Evolutionary conservation across 2,329 filamentous ascomycete genomes (phyloP).

Genomic region (Monilinia vaccinii-corymbosi): DNA sequence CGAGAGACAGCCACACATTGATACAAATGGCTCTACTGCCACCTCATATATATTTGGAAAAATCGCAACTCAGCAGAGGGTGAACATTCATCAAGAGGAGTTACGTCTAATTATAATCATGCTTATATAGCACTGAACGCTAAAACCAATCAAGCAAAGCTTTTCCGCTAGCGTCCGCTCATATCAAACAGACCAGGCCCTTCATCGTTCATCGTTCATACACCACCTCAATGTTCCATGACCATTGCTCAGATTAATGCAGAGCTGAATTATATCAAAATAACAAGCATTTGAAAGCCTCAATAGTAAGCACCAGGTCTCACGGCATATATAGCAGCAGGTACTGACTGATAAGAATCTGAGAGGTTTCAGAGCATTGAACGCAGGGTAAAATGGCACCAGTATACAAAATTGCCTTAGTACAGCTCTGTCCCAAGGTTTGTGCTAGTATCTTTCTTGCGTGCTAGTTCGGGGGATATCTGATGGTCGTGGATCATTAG

Average conservation of each 20-base stretch:
- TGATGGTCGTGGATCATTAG: not conserved
- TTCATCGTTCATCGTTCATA: not conserved
- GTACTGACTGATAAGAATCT: not conserved
- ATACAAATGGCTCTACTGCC: not conserved
- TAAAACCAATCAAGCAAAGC: not conserved
- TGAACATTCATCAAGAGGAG: not conserved
- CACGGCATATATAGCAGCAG: no score
- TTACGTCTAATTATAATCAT: not conserved
- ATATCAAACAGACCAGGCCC: no score
- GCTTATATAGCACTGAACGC: not conserved
- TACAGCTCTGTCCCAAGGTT: constrained; percentile 8
- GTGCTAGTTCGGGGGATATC: not conserved
- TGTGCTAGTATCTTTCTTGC: not conserved
- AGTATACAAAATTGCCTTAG: constrained; percentile 7
- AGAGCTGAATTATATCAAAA: not conserved
- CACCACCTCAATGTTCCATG: not conserved
- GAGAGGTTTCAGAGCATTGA: not conserved
- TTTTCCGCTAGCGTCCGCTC: not conserved
- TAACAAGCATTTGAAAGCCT: not conserved
- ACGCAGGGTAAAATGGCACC: not conserved
- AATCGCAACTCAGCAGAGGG: not conserved
- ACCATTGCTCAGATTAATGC: not conserved
- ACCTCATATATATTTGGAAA: not conserved
- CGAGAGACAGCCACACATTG: not conserved
- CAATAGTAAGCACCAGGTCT: not conserved